Evolutionary conservation across 2,329 filamentous ascomycete species (phyloP).

Genomic region (Aspergillus melleus): DNA sequence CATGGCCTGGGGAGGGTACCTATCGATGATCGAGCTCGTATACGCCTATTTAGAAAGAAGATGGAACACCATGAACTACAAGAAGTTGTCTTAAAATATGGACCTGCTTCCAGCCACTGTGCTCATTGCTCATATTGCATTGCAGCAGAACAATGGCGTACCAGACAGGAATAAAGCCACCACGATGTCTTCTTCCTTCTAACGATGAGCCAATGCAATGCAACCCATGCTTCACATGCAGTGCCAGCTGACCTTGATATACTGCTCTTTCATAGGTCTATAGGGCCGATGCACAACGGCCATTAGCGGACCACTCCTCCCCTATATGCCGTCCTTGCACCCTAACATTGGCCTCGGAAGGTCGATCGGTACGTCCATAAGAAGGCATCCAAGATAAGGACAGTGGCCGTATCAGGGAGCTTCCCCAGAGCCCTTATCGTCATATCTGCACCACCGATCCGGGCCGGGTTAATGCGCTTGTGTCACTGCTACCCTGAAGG

Average conservation of each 20-base stretch:
- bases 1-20: neutral
- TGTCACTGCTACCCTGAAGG: neutral
- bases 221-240: neutral
- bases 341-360: neutral
- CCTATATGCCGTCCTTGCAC: neutral
- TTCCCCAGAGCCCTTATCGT: neutral
- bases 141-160: neutral
- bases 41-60: neutral
- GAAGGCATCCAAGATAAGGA: neutral
- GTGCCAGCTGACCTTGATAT: neutral
- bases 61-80: too few species aligned
- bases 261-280: neutral
- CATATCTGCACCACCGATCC: neutral
- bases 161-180: neutral
- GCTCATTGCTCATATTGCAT: neutral
- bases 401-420: neutral
- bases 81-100: neutral
- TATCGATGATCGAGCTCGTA: neutral
- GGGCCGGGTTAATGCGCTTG: neutral
- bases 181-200: neutral
- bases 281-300: neutral
- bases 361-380: neutral
- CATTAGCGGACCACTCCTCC: neutral
- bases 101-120: neutral
- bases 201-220: neutral